Evolutionary conservation across 768 basidiomycete species (phyloP).

Genomic region (Ephemerocybe angulata): DNA sequence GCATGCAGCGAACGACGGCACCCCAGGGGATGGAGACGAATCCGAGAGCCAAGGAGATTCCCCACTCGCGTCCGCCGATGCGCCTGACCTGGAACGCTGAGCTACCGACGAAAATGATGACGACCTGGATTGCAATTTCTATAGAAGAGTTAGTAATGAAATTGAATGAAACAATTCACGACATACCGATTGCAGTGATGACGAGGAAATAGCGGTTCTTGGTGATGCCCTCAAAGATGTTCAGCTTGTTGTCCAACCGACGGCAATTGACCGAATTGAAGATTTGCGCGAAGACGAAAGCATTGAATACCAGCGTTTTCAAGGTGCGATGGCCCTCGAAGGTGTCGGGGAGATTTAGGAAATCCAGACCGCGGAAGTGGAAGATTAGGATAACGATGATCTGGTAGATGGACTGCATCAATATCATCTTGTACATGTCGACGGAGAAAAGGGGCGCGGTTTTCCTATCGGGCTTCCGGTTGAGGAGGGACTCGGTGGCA

Average conservation of each 20-base stretch:
- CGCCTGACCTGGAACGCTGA: conserved; percentile 85
- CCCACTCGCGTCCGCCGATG: conserved; percentile 87
- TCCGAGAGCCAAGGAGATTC: conserved; percentile 85
- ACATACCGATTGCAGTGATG: conserved; percentile 81
- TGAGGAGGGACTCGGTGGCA: conserved; percentile 71
- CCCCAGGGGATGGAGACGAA: conserved; percentile 86
- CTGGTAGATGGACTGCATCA: conserved; percentile 87
- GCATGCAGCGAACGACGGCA: conserved; percentile 72
- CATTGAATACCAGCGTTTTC: conserved; percentile 91
- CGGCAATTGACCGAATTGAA: conserved; percentile 94
- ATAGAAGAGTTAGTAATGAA: conserved; percentile 10
- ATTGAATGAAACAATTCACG: not conserved
- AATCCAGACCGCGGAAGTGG: conserved; percentile 76
- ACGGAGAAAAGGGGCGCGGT: conserved; percentile 84
- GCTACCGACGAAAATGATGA: conserved; percentile 90
- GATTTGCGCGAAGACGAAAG: conserved; percentile 98
- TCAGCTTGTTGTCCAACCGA: conserved; percentile 78
- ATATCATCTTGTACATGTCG: conserved; percentile 96
- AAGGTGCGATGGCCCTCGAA: conserved; percentile 45
- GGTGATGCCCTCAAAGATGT: conserved; percentile 81
- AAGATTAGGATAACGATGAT: conserved; percentile 79
- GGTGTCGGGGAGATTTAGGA: conserved; percentile 55
- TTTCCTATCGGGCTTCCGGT: conserved; percentile 90
- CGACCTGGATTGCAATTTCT: conserved; percentile 85
- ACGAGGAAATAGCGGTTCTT: conserved; percentile 80